A percentile compares a stretch with the other conserved stretches of the same genome.
These are phyloP conservation scores for Quercus tomentella DNA, from an alignment of 331 rosid species.

Conservation along the genomic window DNA sequence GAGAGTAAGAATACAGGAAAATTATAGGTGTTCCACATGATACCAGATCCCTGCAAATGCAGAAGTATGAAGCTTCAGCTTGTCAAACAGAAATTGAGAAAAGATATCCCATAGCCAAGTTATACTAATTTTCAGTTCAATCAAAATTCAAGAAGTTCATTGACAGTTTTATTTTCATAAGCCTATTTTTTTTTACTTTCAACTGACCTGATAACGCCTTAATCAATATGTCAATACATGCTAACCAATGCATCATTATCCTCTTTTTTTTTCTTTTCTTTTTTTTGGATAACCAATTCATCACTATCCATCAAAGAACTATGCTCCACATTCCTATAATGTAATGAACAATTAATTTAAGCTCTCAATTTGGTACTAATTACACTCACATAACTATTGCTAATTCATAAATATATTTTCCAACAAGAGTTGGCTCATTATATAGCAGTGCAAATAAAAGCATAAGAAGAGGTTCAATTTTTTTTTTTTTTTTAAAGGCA, in stretches of 20 bases:
- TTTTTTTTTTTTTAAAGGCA: not conserved
- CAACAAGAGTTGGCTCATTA: slow-evolving; percentile 11
- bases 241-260: too few species aligned
- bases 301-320: not conserved
- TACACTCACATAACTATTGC: not conserved
- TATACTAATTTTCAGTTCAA: not conserved
- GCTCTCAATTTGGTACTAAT: not conserved
- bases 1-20: slow-evolving; percentile 84
- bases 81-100: not conserved
- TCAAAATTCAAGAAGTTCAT: not conserved
- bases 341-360: not conserved
- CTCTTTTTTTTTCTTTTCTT: not conserved
- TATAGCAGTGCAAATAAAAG: slow-evolving; percentile 1
- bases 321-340: slow-evolving; percentile 8
- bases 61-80: slow-evolving; percentile 5
- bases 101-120: not conserved
- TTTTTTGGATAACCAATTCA: not conserved
- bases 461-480: not conserved
- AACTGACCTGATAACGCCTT: too few species aligned
- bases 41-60: slow-evolving; percentile 77
- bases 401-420: not conserved
- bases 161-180: not conserved
- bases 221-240: too few species aligned
- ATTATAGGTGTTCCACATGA: slow-evolving; percentile 66
- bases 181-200: too few species aligned